These are phyloP conservation scores for Xylaria polymorpha DNA, from an alignment of 2,329 filamentous ascomycete species.

Conservation along the genomic window DNA sequence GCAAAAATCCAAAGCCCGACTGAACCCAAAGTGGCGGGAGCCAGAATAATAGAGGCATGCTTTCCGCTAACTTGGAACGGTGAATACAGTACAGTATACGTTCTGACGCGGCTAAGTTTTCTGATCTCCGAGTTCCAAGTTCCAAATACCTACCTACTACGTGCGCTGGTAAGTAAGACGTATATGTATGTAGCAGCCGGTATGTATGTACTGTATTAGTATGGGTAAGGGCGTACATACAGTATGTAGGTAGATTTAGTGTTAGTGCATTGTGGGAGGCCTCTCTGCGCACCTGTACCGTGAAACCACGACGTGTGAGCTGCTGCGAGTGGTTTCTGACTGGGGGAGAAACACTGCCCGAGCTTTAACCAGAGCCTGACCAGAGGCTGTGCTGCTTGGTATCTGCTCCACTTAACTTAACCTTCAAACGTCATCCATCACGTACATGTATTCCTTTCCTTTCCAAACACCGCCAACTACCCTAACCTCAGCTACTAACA, in stretches of 20 bases:
- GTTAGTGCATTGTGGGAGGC: no score
- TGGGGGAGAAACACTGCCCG: slow-evolving; percentile 10
- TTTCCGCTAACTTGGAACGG: no score
- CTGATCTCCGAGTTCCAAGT: neutral
- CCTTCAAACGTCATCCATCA: slow-evolving; percentile 8
- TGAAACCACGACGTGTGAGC: neutral
- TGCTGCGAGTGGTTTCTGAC: slow-evolving; percentile 1
- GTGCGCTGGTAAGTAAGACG: neutral
- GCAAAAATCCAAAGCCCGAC: neutral
- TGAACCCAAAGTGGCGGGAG: neutral
- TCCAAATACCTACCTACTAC: neutral
- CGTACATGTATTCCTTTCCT: neutral
- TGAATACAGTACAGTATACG: neutral
- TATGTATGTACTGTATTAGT: neutral
- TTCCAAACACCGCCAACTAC: neutral
- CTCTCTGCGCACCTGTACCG: neutral
- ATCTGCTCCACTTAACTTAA: neutral
- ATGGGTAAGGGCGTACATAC: no score
- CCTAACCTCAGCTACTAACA: no score
- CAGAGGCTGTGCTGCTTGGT: slow-evolving; percentile 2
- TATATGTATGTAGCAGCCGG: neutral
- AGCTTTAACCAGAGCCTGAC: no score
- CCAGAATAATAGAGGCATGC: neutral
- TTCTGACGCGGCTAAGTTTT: neutral
- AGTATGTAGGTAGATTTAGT: no score